A percentile compares a stretch with the other conserved stretches of the same genome.
Conservation (phyloP, 176 grass and related monocot species). For the Eleusine indica region DNA sequence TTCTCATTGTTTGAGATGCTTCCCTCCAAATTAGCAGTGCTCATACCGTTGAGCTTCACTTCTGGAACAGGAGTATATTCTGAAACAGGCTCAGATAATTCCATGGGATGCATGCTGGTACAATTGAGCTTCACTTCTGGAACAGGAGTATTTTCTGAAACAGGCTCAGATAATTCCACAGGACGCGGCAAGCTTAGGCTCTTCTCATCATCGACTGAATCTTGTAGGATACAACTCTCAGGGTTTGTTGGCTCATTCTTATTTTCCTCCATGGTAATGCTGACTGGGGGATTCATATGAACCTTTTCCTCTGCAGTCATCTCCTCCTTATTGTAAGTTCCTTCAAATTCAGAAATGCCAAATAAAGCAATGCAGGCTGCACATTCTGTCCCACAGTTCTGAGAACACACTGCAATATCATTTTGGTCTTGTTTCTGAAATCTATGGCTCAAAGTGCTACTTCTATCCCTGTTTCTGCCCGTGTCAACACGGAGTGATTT, state of each 20-base stretch:
- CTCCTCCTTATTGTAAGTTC: slow-evolving; percentile 53
- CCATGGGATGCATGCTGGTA: slow-evolving; percentile 2
- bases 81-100: slow-evolving; percentile 10
- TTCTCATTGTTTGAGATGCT: slow-evolving; percentile 43
- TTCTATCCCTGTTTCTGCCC: slow-evolving; percentile 55
- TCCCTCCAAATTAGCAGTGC: slow-evolving; percentile 36
- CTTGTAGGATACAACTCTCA: slow-evolving; percentile 26
- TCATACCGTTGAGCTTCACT: slow-evolving; percentile 15
- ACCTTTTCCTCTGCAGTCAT: slow-evolving; percentile 50
- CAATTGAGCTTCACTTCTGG: slow-evolving; percentile 23
- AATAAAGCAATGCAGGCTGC: slow-evolving; percentile 51
- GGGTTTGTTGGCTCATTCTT: slow-evolving; percentile 14
- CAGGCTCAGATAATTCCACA: slow-evolving; percentile 1
- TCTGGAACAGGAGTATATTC: slow-evolving; percentile 38
- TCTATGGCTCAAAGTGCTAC: slow-evolving; percentile 30
- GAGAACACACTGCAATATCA: slow-evolving; percentile 43
- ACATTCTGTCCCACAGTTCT: slow-evolving; percentile 46
- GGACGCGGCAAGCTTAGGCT: slow-evolving; percentile 1
- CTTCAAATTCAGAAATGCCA: slow-evolving; percentile 47
- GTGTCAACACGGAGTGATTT: slow-evolving; percentile 74
- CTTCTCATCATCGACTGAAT: slow-evolving; percentile 30
- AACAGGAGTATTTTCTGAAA: slow-evolving; percentile 32
- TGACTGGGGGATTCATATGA: slow-evolving; percentile 46
- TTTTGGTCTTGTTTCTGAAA: slow-evolving; percentile 36
- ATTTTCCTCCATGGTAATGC: slow-evolving; percentile 45